Percentiles rank a stretch among this genome's conserved stretches.
phyloP scores from a whole-genome alignment of 176 grass and related monocot genomes.

The Stipa capillata region DNA sequence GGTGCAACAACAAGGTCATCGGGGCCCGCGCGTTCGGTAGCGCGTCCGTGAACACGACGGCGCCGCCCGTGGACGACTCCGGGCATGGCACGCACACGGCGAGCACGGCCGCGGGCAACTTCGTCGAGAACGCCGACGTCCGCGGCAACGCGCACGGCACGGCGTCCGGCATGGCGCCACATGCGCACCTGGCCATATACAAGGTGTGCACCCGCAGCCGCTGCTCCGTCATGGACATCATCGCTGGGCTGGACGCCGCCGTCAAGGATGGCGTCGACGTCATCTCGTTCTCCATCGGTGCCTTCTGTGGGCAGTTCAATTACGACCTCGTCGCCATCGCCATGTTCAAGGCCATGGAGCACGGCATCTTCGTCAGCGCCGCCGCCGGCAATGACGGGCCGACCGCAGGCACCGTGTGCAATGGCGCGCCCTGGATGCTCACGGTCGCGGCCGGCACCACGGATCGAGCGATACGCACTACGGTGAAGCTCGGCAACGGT shows the following conservation, averaged over 20 bases:
- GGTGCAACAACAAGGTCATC: constrained; percentile 72
- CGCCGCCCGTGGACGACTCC: constrained; percentile 45
- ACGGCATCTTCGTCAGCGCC: constrained; percentile 56
- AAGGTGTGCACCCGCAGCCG: constrained; percentile 56
- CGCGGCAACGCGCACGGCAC: constrained; percentile 61
- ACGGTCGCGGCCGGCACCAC: constrained; percentile 60
- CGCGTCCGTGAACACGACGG: constrained; percentile 21
- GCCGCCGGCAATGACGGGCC: constrained; percentile 47
- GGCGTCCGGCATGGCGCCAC: constrained; percentile 61
- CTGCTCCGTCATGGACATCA: constrained; percentile 51
- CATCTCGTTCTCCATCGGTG: constrained; percentile 51
- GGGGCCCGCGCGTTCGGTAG: constrained; percentile 51
- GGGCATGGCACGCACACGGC: constrained; percentile 71
- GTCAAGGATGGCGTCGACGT: constrained; percentile 58
- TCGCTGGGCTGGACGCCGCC: constrained; percentile 50
- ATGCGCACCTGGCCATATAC: constrained; percentile 67
- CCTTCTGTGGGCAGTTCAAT: constrained; percentile 22
- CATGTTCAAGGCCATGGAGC: constrained; percentile 55
- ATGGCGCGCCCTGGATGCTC: constrained; percentile 62
- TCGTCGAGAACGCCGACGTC: constrained; percentile 53
- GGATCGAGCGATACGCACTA: constrained; percentile 41
- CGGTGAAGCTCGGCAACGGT: constrained; percentile 51
- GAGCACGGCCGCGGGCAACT: constrained; percentile 62
- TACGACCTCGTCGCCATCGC: constrained; percentile 48
- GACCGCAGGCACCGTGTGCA: constrained; percentile 1